Evolutionary conservation across 2,329 filamentous ascomycete species (phyloP).

Genomic region (Chaetothyriales sp.): DNA sequence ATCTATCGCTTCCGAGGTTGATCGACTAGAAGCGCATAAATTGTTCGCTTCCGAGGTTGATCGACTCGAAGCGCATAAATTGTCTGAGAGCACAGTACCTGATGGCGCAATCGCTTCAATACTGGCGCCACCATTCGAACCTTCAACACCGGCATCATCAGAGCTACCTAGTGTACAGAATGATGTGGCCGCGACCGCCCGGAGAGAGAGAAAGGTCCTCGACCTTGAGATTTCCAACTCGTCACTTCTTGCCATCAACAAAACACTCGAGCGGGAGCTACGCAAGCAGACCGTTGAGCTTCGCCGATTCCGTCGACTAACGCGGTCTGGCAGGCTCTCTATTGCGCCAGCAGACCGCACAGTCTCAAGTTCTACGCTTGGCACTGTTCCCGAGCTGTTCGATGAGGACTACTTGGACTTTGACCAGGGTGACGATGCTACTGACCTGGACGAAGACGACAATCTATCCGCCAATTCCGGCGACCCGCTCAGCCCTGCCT

Average conservation of each 20-base stretch:
- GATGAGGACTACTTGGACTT: slow-evolving; percentile 26
- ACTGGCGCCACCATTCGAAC: slow-evolving; percentile 2
- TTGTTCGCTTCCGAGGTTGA: too few species aligned
- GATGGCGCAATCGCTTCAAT: not conserved
- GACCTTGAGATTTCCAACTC: slow-evolving; percentile 96
- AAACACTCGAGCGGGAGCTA: slow-evolving; percentile 79
- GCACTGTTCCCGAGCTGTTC: slow-evolving; percentile 34
- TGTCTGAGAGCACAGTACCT: not conserved
- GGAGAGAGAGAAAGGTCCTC: slow-evolving; percentile 84
- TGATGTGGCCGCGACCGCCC: slow-evolving; percentile 73
- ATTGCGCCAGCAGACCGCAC: slow-evolving; percentile 28
- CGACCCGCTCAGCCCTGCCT: slow-evolving; percentile 26
- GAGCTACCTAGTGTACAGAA: slow-evolving; percentile 17
- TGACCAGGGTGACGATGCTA: slow-evolving; percentile 14
- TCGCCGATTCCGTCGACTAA: slow-evolving; percentile 72
- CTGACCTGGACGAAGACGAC: slow-evolving; percentile 23
- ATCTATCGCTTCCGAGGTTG: slow-evolving; percentile 11
- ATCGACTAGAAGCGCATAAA: slow-evolving; percentile 2
- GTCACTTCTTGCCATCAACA: slow-evolving; percentile 86
- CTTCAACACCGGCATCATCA: slow-evolving; percentile 42
- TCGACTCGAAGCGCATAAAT: not conserved
- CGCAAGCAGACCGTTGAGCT: slow-evolving; percentile 83
- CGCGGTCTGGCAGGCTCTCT: slow-evolving; percentile 63
- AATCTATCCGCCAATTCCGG: slow-evolving; percentile 21
- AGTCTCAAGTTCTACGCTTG: slow-evolving; percentile 31